phyloP scores from a whole-genome alignment of 768 basidiomycete species.

The Arthromyces matolae region DNA sequence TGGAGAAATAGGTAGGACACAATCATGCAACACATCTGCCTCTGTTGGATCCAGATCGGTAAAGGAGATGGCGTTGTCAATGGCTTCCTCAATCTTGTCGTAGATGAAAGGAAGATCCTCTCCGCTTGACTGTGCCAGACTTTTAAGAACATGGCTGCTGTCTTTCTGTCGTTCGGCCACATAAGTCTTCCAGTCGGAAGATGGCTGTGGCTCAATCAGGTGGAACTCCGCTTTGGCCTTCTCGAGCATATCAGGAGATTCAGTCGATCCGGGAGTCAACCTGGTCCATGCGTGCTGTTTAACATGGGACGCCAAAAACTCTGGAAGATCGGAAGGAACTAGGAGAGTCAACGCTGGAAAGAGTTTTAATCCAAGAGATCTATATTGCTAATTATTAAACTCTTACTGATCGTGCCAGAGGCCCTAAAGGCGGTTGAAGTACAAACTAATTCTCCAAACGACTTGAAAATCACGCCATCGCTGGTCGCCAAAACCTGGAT shows the following conservation, averaged over 20 bases:
- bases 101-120: background rate
- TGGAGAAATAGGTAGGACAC: too few relatives aligned
- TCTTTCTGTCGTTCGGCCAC: background rate
- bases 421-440: too few relatives aligned
- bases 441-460: background rate
- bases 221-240: slow-evolving; percentile 2
- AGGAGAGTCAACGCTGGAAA: slow-evolving; percentile 3
- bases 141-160: background rate
- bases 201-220: background rate
- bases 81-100: background rate
- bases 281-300: slow-evolving; percentile 3
- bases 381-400: too few relatives aligned
- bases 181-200: background rate
- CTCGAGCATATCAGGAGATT: background rate
- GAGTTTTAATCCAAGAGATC: too few relatives aligned
- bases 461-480: slow-evolving; percentile 5
- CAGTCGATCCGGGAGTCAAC: background rate
- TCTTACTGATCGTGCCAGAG: too few relatives aligned
- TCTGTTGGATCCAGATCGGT: too few relatives aligned
- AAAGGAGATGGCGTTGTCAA: background rate
- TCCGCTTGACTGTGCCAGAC: background rate
- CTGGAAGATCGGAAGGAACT: background rate
- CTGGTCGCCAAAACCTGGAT: slow-evolving; percentile 7
- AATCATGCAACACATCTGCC: background rate
- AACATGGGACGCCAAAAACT: too few relatives aligned